phyloP scores from a whole-genome alignment of 106 monocot species.

The Cymbidium sinense region DNA sequence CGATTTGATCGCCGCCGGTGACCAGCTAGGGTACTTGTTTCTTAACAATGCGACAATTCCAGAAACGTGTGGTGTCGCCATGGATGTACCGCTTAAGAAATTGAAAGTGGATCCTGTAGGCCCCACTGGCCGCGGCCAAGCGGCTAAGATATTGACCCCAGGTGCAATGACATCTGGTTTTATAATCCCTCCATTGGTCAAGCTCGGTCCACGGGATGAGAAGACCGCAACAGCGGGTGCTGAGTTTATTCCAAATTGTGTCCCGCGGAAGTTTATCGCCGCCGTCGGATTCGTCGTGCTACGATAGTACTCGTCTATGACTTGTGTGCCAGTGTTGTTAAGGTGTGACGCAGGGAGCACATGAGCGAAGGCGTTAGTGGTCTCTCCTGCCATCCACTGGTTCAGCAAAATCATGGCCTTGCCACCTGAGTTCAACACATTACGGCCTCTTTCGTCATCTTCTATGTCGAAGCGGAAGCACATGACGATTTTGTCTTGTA shows the following conservation, averaged over 20 bases:
- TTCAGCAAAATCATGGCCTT: conserved; percentile 20
- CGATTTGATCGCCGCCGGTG: conserved; percentile 37
- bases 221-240: conserved; percentile 29
- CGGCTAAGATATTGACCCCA: conserved; percentile 42
- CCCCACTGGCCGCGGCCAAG: conserved; percentile 21
- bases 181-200: conserved; percentile 24
- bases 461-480: background rate
- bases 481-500: conserved; percentile 6
- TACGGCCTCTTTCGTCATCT: background rate
- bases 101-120: conserved; percentile 19
- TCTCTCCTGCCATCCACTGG: background rate
- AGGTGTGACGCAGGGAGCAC: conserved; percentile 28
- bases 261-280: conserved; percentile 23
- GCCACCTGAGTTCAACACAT: conserved; percentile 3
- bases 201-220: conserved; percentile 37
- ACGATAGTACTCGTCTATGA: conserved; percentile 7
- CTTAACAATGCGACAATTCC: conserved; percentile 34
- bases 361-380: conserved; percentile 18
- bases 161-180: conserved; percentile 45
- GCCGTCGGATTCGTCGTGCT: conserved; percentile 19
- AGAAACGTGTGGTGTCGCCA: conserved; percentile 40
- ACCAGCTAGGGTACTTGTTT: conserved; percentile 26
- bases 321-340: background rate
- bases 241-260: conserved; percentile 18
- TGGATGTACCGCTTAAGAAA: conserved; percentile 40